These are phyloP conservation scores for Penicillium verhagenii DNA, from an alignment of 495 filamentous ascomycete species.

Conservation along the genomic window DNA sequence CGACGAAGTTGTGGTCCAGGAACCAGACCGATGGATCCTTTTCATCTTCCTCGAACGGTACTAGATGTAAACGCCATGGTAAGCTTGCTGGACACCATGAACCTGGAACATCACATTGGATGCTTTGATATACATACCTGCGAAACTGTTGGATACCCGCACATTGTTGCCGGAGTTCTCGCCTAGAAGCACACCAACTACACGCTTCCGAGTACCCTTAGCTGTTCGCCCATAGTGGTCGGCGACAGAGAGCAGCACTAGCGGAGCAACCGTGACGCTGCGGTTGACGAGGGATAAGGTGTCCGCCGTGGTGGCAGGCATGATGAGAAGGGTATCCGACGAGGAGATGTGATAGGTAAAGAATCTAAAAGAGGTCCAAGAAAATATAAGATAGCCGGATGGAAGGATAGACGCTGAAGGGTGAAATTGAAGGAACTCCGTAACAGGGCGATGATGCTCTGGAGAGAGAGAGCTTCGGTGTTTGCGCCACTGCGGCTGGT, in stretches of 20 bases:
- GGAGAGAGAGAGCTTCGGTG: conserved; percentile 19
- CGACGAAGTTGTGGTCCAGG: conserved; percentile 98
- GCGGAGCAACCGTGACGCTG: conserved; percentile 93
- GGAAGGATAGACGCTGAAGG: background rate
- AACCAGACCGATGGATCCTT: conserved; percentile 99
- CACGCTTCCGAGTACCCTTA: conserved; percentile 87
- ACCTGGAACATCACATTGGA: background rate
- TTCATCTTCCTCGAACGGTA: conserved; percentile 98
- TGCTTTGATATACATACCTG: conserved; percentile 57
- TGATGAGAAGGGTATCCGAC: conserved; percentile 41
- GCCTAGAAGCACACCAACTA: conserved; percentile 91
- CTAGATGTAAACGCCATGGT: conserved; percentile 44
- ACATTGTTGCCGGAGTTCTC: conserved; percentile 95
- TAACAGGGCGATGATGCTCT: conserved; percentile 26
- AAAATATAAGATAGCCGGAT: background rate
- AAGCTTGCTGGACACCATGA: conserved; percentile 8
- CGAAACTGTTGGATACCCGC: conserved; percentile 97
- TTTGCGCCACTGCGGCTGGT: conserved; percentile 23
- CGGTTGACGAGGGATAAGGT: conserved; percentile 87
- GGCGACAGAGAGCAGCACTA: conserved; percentile 96
- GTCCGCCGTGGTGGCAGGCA: conserved; percentile 95
- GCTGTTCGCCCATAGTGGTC: conserved; percentile 96
- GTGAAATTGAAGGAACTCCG: background rate
- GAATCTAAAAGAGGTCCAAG: background rate
- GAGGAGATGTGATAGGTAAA: conserved; percentile 1